Base-by-base conservation (phyloP, 2,329 filamentous ascomycete species). In the Ascosphaera acerosa region DNA sequence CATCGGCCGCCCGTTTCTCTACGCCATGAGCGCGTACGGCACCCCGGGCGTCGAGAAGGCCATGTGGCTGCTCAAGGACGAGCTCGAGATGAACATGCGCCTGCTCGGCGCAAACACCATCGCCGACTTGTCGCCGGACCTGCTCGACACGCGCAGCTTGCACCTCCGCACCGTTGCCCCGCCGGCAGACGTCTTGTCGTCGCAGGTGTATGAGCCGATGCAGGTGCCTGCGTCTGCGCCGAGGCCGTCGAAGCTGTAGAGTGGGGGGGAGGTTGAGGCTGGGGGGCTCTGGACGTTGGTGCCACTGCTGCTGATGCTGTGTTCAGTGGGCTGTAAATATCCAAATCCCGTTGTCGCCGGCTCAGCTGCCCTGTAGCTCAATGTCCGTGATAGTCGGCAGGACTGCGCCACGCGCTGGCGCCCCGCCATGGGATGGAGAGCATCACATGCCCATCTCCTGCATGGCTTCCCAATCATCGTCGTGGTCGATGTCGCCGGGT, bases 31-130 rank as follows among this genome's bases (percentile, higher is more conserved):
- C 38, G 70, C 80, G 6, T 94, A 94, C 45, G 87, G 87, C 1
- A 56, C 78, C 36, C 62, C 72, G 2, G 87, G 87, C 38, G 84
- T 94, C 14, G 77, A 89, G 46, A 66, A 78, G 19, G 87, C 87
- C 18, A 91, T 94, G 75, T 75, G 81, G 52, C 57, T 91, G 35
- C 63, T 91, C 41, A 81, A 77, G 57, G 87, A 94, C 45, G 87
- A 97, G 62, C 77, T 97, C 67, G 81, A 89, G 58, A 94, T 94
- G 84, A 87, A 84, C 47, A 94, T 97, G 87, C 69, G 87, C 4
- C 58, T 97, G 38, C 80, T 97, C 41, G 87, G 87, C 6, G 76
- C 70, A 35, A 66, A 62, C 14, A 70, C 55, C 36, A 52, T 97
- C 18, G 68, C 70, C 20, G 70, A 97, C 41, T 55, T 97, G 37